phyloP scores from a whole-genome alignment of 2,329 filamentous ascomycete genomes.

The Byssothecium circinans region DNA sequence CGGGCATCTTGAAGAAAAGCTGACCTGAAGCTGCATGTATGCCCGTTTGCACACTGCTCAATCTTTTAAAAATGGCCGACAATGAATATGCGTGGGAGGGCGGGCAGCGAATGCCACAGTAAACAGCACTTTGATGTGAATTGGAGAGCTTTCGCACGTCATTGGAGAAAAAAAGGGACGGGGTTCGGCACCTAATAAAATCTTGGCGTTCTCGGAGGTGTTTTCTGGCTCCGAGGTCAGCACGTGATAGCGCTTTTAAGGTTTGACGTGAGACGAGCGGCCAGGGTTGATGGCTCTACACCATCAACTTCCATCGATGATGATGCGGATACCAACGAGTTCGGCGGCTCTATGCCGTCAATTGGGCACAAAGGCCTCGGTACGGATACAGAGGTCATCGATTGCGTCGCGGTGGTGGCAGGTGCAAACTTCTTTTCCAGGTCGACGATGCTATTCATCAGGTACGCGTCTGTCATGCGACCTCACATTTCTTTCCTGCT shows the following conservation, averaged over 20 bases:
- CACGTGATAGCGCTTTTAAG: slow-evolving; percentile 15
- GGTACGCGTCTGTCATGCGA: slow-evolving; percentile 40
- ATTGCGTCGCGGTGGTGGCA: slow-evolving; percentile 16
- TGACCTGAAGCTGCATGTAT: slow-evolving; percentile 36
- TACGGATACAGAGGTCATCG: slow-evolving; percentile 10
- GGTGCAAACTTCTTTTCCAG: too few relatives aligned
- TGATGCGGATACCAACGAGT: slow-evolving; percentile 28
- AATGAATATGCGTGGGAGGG: background rate
- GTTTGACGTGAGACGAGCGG: slow-evolving; percentile 10
- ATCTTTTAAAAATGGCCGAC: background rate
- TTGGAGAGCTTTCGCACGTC: slow-evolving; percentile 26
- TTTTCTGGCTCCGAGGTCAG: slow-evolving; percentile 23
- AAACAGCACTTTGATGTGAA: background rate
- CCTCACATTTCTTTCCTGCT: slow-evolving; percentile 4
- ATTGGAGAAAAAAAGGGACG: slow-evolving; percentile 21
- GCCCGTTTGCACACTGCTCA: background rate
- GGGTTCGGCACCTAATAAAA: background rate
- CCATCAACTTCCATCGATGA: slow-evolving; percentile 12
- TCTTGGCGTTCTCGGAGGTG: slow-evolving; percentile 8
- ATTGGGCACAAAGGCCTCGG: slow-evolving; percentile 8
- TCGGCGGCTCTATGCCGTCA: slow-evolving; percentile 27
- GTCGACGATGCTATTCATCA: slow-evolving; percentile 37
- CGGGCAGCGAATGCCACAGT: too few relatives aligned
- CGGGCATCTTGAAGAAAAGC: slow-evolving; percentile 39
- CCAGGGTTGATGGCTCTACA: too few relatives aligned